phyloP scores from a whole-genome alignment of 1,284 basidiomycete species.

The Cryptococcus maquisensis region DNA sequence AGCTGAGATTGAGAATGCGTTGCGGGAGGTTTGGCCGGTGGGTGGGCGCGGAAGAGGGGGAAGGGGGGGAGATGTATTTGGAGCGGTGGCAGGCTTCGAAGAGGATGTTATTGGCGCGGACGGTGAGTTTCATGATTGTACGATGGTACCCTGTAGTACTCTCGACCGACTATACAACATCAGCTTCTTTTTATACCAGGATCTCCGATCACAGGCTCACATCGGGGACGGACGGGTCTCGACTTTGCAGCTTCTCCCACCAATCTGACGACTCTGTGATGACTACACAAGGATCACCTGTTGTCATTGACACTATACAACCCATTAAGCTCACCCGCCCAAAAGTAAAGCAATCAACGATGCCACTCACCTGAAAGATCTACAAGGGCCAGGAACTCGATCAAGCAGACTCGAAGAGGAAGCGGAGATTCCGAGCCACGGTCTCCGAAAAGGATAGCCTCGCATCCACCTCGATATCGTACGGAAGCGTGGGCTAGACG shows the following conservation, averaged over 20 bases:
- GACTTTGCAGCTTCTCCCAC: constrained; percentile 27
- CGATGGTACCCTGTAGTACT: constrained; percentile 30
- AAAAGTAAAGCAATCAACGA: not conserved
- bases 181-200: not conserved
- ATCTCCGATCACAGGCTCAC: not conserved
- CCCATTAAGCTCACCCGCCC: not conserved
- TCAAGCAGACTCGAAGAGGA: constrained; percentile 19
- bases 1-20: constrained; percentile 6
- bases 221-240: constrained; percentile 5
- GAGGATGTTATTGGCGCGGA: constrained; percentile 5
- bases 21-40: not conserved
- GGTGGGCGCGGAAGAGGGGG: not conserved
- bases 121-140: constrained; percentile 17
- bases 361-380: constrained; percentile 32
- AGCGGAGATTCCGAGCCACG: not conserved
- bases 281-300: constrained; percentile 19
- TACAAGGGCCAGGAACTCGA: constrained; percentile 30
- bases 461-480: constrained; percentile 29
- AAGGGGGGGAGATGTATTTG: not conserved
- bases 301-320: constrained; percentile 18
- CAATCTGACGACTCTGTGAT: constrained; percentile 23
- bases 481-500: constrained; percentile 26
- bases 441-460: constrained; percentile 24
- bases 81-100: constrained; percentile 4
- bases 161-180: constrained; percentile 23